phyloP scores from a whole-genome alignment of 352 stramenopile species.

The Chrysophaeum taylorii region DNA sequence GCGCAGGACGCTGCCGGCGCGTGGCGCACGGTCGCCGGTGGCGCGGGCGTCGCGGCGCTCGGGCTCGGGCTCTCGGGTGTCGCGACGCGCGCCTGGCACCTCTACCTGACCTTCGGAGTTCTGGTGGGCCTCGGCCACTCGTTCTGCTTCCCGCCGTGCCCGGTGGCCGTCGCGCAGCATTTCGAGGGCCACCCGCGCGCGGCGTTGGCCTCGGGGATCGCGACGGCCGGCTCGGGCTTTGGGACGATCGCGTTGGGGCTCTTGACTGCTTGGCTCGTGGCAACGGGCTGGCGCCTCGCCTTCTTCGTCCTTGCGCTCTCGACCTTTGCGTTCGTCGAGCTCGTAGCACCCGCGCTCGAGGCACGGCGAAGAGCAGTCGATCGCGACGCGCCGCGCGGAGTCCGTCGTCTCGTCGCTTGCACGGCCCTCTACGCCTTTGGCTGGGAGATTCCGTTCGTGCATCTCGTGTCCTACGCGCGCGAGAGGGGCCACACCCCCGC shows the following conservation, averaged over 20 bases:
- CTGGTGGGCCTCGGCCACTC: background rate
- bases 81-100: background rate
- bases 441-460: constrained; percentile 4
- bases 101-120: background rate
- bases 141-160: background rate
- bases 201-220: background rate
- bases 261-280: background rate
- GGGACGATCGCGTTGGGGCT: background rate
- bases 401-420: background rate
- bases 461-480: background rate
- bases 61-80: background rate
- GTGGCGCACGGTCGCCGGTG: background rate
- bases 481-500: background rate
- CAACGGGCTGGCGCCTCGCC: background rate
- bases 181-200: background rate
- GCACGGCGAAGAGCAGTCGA: background rate
- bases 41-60: background rate
- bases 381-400: background rate
- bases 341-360: background rate
- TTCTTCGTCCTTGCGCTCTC: background rate
- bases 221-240: background rate
- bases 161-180: background rate
- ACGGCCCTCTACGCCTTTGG: background rate
- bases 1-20: background rate
- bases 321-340: background rate